These are phyloP conservation scores for Globisporangium heterothallicum DNA, from an alignment of 352 stramenopile species.

Conservation along the genomic window DNA sequence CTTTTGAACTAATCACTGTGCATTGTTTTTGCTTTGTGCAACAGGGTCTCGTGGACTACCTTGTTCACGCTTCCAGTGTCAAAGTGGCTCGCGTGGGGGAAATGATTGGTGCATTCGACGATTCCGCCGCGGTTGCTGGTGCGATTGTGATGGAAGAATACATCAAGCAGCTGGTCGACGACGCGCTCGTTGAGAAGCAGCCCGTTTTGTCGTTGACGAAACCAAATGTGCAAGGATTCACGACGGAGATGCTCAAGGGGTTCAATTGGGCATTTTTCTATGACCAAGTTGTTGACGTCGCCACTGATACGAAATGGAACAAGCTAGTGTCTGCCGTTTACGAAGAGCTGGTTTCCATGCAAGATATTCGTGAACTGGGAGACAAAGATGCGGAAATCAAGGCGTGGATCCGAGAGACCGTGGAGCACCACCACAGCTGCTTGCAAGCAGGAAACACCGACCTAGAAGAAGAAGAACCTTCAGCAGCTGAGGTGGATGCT, in stretches of 20 bases:
- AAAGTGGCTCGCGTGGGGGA: slow-evolving; percentile 56
- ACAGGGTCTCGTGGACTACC: slow-evolving; percentile 66
- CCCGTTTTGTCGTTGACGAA: slow-evolving; percentile 10
- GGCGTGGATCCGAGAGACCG: slow-evolving; percentile 13
- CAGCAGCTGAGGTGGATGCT: background rate
- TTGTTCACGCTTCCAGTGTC: slow-evolving; percentile 60
- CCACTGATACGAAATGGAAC: background rate
- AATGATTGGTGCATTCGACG: slow-evolving; percentile 75
- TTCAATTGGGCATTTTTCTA: slow-evolving; percentile 42
- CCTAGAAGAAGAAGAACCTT: background rate
- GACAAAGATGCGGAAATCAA: background rate
- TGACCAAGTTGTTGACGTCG: no score
- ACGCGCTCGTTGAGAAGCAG: slow-evolving; percentile 8
- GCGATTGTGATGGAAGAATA: slow-evolving; percentile 81
- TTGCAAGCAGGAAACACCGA: background rate
- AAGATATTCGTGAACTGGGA: background rate
- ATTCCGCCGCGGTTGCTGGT: slow-evolving; percentile 58
- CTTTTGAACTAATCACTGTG: no score
- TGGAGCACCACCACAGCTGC: background rate
- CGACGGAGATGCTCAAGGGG: slow-evolving; percentile 35
- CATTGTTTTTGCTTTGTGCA: slow-evolving; percentile 3
- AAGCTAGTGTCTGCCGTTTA: slow-evolving; percentile 6
- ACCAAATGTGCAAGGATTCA: slow-evolving; percentile 33
- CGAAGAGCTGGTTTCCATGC: slow-evolving; percentile 4
- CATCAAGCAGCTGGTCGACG: slow-evolving; percentile 49